Percentiles rank a stretch among this genome's conserved stretches.
These are phyloP conservation scores for Trichoderma arundinaceum DNA, from an alignment of 2,329 filamentous ascomycete species.

Conservation along the genomic window DNA sequence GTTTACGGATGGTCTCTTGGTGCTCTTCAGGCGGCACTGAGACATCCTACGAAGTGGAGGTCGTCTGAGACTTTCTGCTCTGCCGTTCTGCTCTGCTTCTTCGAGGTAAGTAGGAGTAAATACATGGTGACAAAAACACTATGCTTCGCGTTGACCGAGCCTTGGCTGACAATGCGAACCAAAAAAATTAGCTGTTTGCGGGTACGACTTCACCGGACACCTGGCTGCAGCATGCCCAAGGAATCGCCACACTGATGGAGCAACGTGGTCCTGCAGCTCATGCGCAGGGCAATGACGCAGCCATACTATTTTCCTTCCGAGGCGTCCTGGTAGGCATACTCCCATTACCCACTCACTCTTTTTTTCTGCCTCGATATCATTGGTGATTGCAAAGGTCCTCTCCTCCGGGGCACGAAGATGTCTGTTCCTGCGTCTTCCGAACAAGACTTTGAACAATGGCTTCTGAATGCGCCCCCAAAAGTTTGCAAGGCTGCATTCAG, in stretches of 20 bases:
- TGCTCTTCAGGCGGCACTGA: conserved; percentile 45
- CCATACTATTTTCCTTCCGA: conserved; percentile 48
- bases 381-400: background rate
- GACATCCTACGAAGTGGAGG: conserved; percentile 48
- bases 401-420: background rate
- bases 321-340: conserved; percentile 44
- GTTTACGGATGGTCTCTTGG: conserved; percentile 48
- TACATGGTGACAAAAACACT: background rate
- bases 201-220: conserved; percentile 46
- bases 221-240: conserved; percentile 50
- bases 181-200: conserved; percentile 47
- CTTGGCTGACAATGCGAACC: conserved; percentile 30
- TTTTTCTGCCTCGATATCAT: background rate
- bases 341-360: background rate
- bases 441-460: background rate
- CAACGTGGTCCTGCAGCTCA: conserved; percentile 48
- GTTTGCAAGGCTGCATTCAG: background rate
- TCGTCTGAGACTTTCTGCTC: conserved; percentile 50
- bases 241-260: conserved; percentile 48
- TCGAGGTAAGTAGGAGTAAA: conserved; percentile 41
- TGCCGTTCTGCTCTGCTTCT: conserved; percentile 49
- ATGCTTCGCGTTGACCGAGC: background rate
- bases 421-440: conserved; percentile 17
- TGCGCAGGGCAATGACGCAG: conserved; percentile 44
- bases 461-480: background rate